phyloP scores from a whole-genome alignment of 495 filamentous ascomycete genomes.

The Mytilinidion resinicola region DNA sequence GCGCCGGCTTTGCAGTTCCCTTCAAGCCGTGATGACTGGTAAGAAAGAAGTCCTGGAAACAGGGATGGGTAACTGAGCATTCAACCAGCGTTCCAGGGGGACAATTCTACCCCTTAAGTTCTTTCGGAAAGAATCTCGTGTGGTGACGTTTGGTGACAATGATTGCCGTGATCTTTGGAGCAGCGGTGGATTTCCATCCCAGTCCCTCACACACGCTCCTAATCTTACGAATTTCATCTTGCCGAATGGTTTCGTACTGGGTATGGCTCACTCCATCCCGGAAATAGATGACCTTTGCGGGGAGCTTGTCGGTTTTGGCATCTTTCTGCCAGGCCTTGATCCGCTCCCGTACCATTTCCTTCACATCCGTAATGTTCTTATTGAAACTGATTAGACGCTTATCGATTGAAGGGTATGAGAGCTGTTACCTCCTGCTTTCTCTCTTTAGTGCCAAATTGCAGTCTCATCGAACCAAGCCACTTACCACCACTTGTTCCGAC shows the following conservation, averaged over 20 bases:
- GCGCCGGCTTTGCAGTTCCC: conserved; percentile 11
- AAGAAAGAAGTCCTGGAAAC: conserved; percentile 15
- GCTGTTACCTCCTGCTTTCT: conserved; percentile 9
- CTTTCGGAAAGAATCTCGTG: conserved; percentile 36
- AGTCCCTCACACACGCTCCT: no score
- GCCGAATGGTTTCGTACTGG: conserved; percentile 2
- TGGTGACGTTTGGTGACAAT: conserved; percentile 41
- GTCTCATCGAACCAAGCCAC: conserved; percentile 17
- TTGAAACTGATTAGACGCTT: no score
- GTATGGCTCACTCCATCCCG: conserved; percentile 18
- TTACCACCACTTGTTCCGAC: conserved; percentile 1
- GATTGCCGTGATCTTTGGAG: conserved; percentile 38
- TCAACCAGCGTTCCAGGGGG: conserved; percentile 11
- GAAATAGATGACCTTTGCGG: conserved; percentile 11
- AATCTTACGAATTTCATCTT: conserved; percentile 8
- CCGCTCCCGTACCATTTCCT: conserved; percentile 6
- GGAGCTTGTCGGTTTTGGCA: not conserved
- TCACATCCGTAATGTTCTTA: conserved; percentile 7
- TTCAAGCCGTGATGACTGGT: conserved; percentile 10
- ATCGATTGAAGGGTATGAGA: no score
- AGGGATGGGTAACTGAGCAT: conserved; percentile 9
- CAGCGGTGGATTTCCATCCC: no score
- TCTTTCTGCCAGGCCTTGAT: not conserved
- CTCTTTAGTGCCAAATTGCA: conserved; percentile 5
- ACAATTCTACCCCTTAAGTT: conserved; percentile 5